Evolutionary conservation across 2,329 filamentous ascomycete genomes (phyloP).

Genomic region (Sporothrix humicola): DNA sequence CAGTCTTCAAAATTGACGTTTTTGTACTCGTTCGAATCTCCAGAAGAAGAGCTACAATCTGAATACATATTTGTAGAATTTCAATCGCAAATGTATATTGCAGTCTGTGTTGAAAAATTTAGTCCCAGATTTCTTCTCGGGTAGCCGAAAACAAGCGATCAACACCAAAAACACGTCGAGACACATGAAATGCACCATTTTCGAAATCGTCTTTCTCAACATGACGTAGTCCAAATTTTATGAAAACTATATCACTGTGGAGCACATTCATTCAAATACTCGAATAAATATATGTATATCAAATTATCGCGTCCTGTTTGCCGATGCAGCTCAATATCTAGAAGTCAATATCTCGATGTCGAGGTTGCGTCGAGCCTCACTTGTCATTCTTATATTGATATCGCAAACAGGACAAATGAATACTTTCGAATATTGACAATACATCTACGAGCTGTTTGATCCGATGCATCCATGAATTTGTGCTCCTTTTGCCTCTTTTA

Average conservation of each 20-base stretch:
- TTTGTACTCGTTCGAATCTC: conserved; percentile 70
- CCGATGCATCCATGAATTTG: not conserved
- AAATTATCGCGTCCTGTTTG: not conserved
- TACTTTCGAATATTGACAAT: no score
- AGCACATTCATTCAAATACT: not conserved
- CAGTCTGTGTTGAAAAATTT: not conserved
- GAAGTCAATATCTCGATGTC: not conserved
- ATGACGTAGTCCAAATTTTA: not conserved
- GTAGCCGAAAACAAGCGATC: conserved; percentile 31
- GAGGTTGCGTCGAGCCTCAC: not conserved
- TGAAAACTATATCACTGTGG: not conserved
- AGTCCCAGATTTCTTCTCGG: conserved; percentile 14
- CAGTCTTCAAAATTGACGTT: conserved; percentile 50
- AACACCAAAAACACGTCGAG: conserved; percentile 9
- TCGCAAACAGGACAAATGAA: no score
- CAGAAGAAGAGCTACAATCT: conserved; percentile 47
- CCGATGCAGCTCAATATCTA: not conserved
- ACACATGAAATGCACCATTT: not conserved
- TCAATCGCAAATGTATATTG: no score
- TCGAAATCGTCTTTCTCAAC: not conserved
- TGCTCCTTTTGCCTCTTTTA: not conserved
- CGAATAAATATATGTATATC: not conserved
- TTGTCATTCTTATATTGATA: not conserved
- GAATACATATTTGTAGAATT: conserved; percentile 44
- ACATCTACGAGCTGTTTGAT: not conserved